These are phyloP conservation scores for Erysiphe pulchra DNA, from an alignment of 2,329 filamentous ascomycete species.

Conservation along the genomic window DNA sequence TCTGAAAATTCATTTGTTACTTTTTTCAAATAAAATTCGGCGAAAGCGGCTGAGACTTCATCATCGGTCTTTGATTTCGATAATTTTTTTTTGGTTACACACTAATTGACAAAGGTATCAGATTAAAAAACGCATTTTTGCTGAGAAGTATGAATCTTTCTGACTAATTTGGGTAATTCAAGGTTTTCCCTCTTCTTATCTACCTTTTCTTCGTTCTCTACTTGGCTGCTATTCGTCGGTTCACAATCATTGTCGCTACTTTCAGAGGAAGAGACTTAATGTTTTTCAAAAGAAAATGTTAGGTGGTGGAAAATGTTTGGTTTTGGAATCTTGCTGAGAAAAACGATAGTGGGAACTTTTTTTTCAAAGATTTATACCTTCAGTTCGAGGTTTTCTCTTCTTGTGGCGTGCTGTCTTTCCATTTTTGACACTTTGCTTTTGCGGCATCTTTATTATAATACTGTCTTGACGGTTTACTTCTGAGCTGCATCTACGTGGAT, in stretches of 20 bases:
- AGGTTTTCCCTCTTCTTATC: background rate
- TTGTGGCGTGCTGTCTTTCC: constrained; percentile 8
- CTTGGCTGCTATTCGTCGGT: background rate
- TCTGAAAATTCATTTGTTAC: constrained; percentile 46
- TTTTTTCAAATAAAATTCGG: constrained; percentile 41
- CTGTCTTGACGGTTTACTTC: too few species aligned
- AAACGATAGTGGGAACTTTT: too few species aligned
- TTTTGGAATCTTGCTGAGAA: too few species aligned
- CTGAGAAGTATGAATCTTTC: background rate
- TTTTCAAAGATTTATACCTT: constrained; percentile 6
- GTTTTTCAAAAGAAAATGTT: too few species aligned
- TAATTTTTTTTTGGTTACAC: too few species aligned
- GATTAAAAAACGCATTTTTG: background rate
- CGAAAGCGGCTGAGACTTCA: constrained; percentile 19
- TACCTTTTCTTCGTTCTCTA: background rate
- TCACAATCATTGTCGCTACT: constrained; percentile 5
- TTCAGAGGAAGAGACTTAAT: too few species aligned
- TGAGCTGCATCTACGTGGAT: too few species aligned
- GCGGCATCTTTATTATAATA: background rate
- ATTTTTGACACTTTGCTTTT: background rate
- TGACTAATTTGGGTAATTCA: background rate
- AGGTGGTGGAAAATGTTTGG: too few species aligned
- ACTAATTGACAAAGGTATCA: background rate
- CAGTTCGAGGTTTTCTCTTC: constrained; percentile 11
- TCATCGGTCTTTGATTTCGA: constrained; percentile 1